These are phyloP conservation scores for Plenodomus lindquistii DNA, from an alignment of 2,329 filamentous ascomycete genomes.

Conservation along the genomic window DNA sequence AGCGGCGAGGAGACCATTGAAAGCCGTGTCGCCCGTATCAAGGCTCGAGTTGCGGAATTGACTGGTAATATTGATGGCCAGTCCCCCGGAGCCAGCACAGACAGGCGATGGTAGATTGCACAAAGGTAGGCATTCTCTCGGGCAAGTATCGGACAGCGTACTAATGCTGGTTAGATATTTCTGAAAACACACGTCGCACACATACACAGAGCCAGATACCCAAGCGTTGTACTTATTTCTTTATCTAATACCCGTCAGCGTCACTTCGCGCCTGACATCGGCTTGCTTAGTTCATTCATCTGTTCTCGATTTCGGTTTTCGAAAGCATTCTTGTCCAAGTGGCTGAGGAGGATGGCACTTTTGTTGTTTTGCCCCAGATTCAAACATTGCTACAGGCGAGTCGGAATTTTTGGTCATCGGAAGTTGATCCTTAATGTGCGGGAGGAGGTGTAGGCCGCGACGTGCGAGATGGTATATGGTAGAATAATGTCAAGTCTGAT, in stretches of 20 bases:
- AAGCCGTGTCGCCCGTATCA: slow-evolving; percentile 94
- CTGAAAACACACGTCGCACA: slow-evolving; percentile 1
- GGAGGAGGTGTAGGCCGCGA: too few species aligned
- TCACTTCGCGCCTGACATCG: slow-evolving; percentile 2
- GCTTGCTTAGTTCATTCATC: background rate
- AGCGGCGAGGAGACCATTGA: slow-evolving; percentile 97
- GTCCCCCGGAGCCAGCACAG: slow-evolving; percentile 13
- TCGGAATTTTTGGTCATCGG: too few species aligned
- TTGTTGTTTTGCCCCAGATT: slow-evolving; percentile 5
- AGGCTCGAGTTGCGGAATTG: slow-evolving; percentile 91
- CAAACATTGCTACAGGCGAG: too few species aligned
- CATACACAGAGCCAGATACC: slow-evolving; percentile 37
- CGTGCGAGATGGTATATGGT: too few species aligned
- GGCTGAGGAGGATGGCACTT: slow-evolving; percentile 8
- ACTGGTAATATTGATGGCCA: slow-evolving; percentile 61
- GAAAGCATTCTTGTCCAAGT: slow-evolving; percentile 13
- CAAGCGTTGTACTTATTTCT: slow-evolving; percentile 27
- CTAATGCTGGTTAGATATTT: slow-evolving; percentile 8
- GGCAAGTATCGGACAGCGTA: background rate
- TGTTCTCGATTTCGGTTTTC: slow-evolving; percentile 7
- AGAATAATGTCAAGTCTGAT: too few species aligned
- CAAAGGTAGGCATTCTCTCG: slow-evolving; percentile 12
- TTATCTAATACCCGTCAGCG: slow-evolving; percentile 31
- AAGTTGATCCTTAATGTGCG: too few species aligned
- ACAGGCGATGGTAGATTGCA: slow-evolving; percentile 21